Base-by-base conservation (phyloP, 225 moss, liverwort and hornwort genomes). In the Straminergon stramineum region DNA sequence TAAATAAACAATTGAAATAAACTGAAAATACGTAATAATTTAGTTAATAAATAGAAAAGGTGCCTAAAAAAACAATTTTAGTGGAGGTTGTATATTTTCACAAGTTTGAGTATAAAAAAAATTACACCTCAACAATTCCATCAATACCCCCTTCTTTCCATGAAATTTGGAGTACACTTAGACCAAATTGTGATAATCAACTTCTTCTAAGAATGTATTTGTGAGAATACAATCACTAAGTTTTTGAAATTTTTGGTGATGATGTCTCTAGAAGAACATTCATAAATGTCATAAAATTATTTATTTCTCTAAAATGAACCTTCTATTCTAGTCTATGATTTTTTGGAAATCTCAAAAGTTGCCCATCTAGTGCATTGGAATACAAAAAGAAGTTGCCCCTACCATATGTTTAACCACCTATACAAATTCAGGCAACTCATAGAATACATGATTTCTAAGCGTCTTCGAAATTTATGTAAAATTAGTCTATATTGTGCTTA, bases 151-250 rank as follows among this genome's bases (percentile, higher is more conserved):
- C 8, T 3, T 26, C 1, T 28, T 45, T 9, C 43, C 3, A 43
- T 41, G 14, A 39, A 39, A 71, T 41, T 41, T 41, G 7, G 1
- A 3, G 0, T 24, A 8, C 8, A 14, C 4, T 23, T 35, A 48
- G 48, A 48, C 2, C 13, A 39, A 7, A 24, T 24, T 22, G 13
- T 1, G 0, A 28, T 2, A 74, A 45, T 1, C 2, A 74, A 45
- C 2, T 10, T 17, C 0, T 45, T 5, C 6, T 17, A 9, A 45
- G 43, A 28, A 73, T 43, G 17, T 17, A 45, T 43, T 73, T 43
- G 15, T 74, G 10, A 16, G 10, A 43, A 73, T 27, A 15, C 3
- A 45, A 28, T 45, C 10, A 41, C 15, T 9, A 39, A 41, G 39
- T 14, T 71, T 39, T 67, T 71, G 41, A 41, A 24, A 71, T 24